These are phyloP conservation scores for Magnaporthiopsis poae DNA, from an alignment of 2,329 filamentous ascomycete genomes.

Conservation along the genomic window DNA sequence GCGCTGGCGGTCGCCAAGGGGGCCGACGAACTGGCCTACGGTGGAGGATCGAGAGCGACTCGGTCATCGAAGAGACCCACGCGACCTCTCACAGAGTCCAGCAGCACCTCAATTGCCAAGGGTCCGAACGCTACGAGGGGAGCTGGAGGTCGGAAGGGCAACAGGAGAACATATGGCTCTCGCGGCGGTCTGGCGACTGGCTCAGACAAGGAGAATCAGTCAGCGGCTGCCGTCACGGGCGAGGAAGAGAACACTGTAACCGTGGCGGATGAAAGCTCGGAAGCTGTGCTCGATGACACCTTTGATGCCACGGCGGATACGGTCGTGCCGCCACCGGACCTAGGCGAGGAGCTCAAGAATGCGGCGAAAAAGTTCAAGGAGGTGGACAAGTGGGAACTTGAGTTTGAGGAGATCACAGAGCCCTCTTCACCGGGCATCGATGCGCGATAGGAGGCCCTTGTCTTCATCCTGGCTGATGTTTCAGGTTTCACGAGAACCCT, in stretches of 20 bases:
- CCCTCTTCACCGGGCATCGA: slow-evolving; percentile 37
- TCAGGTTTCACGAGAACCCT: background rate
- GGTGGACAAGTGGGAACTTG: slow-evolving; percentile 59
- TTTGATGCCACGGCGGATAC: slow-evolving; percentile 22
- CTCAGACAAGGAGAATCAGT: slow-evolving; percentile 51
- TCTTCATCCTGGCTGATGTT: no score
- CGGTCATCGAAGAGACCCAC: background rate
- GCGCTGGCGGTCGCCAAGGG: slow-evolving; percentile 34
- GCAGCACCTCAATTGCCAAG: slow-evolving; percentile 8
- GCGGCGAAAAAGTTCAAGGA: slow-evolving; percentile 56
- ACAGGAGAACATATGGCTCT: slow-evolving; percentile 39
- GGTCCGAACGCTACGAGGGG: slow-evolving; percentile 7
- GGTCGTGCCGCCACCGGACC: slow-evolving; percentile 26
- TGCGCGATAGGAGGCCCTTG: background rate
- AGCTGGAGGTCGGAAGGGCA: slow-evolving; percentile 10
- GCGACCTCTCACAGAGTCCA: slow-evolving; percentile 2
- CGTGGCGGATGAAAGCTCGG: slow-evolving; percentile 28
- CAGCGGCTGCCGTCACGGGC: slow-evolving; percentile 11
- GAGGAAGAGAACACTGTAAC: slow-evolving; percentile 23
- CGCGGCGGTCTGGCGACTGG: slow-evolving; percentile 21
- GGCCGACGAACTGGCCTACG: slow-evolving; percentile 47
- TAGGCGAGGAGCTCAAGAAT: slow-evolving; percentile 46
- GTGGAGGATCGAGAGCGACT: background rate
- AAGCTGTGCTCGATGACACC: slow-evolving; percentile 31
- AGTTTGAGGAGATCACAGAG: slow-evolving; percentile 54